Percentiles rank a stretch among this genome's conserved stretches.
phyloP scores from a whole-genome alignment of 345 rosid species.

The Eucalyptus curtisii region DNA sequence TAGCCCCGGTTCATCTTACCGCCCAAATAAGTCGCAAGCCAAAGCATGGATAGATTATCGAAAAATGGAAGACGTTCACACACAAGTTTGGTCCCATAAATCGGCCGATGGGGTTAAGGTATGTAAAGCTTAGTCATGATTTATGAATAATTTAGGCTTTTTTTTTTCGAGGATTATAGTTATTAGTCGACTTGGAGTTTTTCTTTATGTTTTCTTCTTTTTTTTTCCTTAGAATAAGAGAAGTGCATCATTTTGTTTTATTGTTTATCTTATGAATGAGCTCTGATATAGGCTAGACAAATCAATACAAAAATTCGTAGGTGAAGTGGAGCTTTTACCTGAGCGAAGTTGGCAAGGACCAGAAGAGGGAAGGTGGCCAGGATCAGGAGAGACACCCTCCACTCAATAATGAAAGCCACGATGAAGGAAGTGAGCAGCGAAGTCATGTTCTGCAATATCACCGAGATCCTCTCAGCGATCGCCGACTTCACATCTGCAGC shows the following conservation, averaged over 20 bases:
- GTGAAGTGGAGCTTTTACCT: constrained; percentile 30
- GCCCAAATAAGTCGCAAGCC: neutral
- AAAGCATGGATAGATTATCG: neutral
- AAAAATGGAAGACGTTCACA: neutral
- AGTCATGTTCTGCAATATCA: constrained; percentile 97
- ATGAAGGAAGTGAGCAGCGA: constrained; percentile 96
- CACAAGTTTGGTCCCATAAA: neutral
- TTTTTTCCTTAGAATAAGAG: neutral
- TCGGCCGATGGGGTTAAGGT: neutral
- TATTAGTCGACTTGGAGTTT: neutral
- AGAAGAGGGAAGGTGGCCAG: constrained; percentile 91
- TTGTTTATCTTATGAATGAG: neutral
- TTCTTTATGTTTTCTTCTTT: neutral
- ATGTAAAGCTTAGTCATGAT: neutral
- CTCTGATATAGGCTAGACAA: neutral
- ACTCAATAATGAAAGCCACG: constrained; percentile 93
- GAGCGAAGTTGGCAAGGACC: constrained; percentile 98
- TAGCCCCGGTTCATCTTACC: neutral
- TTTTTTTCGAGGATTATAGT: neutral
- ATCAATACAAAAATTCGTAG: neutral
- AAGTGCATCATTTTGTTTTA: neutral
- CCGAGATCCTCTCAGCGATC: constrained; percentile 94
- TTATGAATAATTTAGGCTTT: neutral
- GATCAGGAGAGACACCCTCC: constrained; percentile 99
- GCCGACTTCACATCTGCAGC: constrained; percentile 98